phyloP scores from a whole-genome alignment of 768 basidiomycete species.

The Naematelia aurantialba region DNA sequence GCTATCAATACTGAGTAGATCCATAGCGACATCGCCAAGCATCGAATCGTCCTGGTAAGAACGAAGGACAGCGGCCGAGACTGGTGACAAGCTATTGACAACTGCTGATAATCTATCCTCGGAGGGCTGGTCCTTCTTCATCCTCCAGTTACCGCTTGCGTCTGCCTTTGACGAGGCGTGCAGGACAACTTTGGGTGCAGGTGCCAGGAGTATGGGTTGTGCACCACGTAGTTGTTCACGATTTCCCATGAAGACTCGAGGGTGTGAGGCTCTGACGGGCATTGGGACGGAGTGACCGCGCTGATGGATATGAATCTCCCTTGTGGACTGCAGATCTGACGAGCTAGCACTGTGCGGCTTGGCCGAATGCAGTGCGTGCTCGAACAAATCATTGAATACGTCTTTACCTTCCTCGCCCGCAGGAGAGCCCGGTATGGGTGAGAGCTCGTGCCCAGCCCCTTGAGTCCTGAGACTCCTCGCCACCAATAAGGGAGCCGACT shows the following conservation, averaged over 20 bases:
- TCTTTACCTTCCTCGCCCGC: not conserved
- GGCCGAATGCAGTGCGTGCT: not conserved
- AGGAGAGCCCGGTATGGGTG: constrained; percentile 27
- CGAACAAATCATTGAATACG: constrained; percentile 6
- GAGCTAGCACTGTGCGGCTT: not conserved
- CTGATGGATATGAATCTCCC: not conserved
- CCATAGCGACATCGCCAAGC: not conserved
- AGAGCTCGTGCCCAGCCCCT: constrained; percentile 3
- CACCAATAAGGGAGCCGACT: not conserved
- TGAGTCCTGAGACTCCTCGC: constrained; percentile 4
- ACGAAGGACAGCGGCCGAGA: not conserved
- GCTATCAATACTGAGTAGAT: not conserved
- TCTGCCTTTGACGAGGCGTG: constrained; percentile 28
- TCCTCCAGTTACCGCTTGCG: constrained; percentile 36
- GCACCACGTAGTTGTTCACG: not conserved
- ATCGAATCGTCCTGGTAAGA: not conserved
- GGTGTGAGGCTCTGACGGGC: not conserved
- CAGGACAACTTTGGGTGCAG: not conserved
- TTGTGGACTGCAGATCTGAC: not conserved
- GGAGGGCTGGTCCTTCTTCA: not conserved
- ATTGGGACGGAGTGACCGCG: not conserved
- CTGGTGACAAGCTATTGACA: not conserved
- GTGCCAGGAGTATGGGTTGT: not conserved
- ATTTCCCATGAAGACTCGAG: no score
- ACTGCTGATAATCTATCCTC: constrained; percentile 3